phyloP scores from a whole-genome alignment of 257 asterid genomes.

The Dorcoceras hygrometricum region DNA sequence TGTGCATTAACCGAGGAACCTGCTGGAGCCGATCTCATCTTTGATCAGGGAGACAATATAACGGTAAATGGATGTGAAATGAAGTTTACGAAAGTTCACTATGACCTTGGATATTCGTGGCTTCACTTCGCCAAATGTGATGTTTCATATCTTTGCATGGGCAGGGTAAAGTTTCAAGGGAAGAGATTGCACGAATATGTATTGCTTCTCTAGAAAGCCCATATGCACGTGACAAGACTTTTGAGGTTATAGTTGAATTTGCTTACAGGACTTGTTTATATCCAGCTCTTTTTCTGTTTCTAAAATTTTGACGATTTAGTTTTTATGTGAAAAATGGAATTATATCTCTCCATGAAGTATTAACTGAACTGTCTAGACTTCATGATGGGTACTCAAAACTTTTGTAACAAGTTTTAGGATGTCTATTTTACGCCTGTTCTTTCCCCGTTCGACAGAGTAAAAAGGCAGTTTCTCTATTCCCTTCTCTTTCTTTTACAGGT shows the following conservation, averaged over 20 bases:
- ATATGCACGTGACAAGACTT: slow-evolving; percentile 82
- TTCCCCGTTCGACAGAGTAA: background rate
- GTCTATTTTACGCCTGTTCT: background rate
- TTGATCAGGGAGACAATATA: slow-evolving; percentile 94
- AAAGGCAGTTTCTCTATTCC: slow-evolving; percentile 1
- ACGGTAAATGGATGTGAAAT: slow-evolving; percentile 49
- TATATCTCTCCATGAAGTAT: too few relatives aligned
- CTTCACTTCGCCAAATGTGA: slow-evolving; percentile 9
- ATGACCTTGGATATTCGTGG: background rate
- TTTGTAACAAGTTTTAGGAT: background rate
- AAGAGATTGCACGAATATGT: slow-evolving; percentile 86
- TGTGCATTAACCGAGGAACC: slow-evolving; percentile 99
- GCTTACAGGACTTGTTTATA: background rate
- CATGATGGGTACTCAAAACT: background rate
- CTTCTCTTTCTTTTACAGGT: slow-evolving; percentile 45
- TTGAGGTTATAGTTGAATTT: slow-evolving; percentile 53
- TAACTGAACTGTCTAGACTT: background rate
- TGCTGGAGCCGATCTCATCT: slow-evolving; percentile 95
- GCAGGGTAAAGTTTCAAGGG: slow-evolving; percentile 90
- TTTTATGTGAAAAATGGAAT: background rate
- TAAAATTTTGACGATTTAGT: background rate
- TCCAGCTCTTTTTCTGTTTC: background rate
- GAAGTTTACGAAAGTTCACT: background rate
- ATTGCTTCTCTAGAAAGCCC: slow-evolving; percentile 88
- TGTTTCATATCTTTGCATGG: slow-evolving; percentile 9